Evolutionary conservation across 2,329 filamentous ascomycete genomes (phyloP).

Genomic region (Xylariaceae sp.): DNA sequence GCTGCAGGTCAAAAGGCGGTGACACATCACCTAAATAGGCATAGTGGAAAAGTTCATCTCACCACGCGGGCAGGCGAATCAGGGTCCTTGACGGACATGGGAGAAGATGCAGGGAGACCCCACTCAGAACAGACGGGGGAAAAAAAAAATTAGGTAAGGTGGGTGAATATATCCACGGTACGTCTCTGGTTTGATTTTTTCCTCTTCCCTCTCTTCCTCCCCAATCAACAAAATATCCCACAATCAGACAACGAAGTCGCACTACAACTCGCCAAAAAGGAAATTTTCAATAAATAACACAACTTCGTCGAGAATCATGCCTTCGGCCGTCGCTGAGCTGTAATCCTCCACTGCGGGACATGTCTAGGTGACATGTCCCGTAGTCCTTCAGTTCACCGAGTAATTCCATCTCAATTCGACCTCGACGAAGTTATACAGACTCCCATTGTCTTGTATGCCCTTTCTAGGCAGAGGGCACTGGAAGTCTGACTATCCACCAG

Average conservation of each 20-base stretch:
- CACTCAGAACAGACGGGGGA: conserved; percentile 17
- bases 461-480: conserved; percentile 25
- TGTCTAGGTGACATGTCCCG: conserved; percentile 63
- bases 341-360: conserved; percentile 84
- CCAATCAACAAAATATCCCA: conserved; percentile 39
- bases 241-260: conserved; percentile 69
- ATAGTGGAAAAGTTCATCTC: conserved; percentile 10
- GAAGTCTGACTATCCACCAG: conserved; percentile 40
- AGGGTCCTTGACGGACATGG: conserved; percentile 19
- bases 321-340: conserved; percentile 85
- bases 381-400: conserved; percentile 88
- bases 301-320: conserved; percentile 76
- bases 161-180: conserved; percentile 26
- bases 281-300: conserved; percentile 30
- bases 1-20: conserved; percentile 35
- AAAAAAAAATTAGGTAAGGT: conserved; percentile 12
- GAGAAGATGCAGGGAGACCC: conserved; percentile 21
- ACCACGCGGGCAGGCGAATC: conserved; percentile 30
- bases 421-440: conserved; percentile 69
- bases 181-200: conserved; percentile 32
- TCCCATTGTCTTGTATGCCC: conserved; percentile 48
- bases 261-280: conserved; percentile 40
- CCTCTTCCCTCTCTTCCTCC: conserved; percentile 38
- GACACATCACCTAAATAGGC: conserved; percentile 28
- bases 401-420: conserved; percentile 61